Conservation (phyloP, 1,284 basidiomycete species). For the Hymenochaete sp. region DNA sequence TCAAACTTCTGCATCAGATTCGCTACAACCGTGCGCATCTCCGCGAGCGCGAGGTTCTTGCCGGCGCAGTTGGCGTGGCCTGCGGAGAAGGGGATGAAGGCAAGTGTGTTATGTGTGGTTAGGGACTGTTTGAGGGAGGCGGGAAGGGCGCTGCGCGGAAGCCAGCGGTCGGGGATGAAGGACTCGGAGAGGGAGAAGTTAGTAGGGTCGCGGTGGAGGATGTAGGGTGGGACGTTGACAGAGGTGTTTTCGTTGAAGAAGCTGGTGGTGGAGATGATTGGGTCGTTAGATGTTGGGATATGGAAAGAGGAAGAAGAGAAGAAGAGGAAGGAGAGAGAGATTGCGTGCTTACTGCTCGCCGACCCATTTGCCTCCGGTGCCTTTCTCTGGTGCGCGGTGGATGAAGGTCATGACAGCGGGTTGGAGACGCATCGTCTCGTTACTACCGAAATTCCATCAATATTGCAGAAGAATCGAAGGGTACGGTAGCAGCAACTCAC, state of each 20-base stretch:
- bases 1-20: constrained; percentile 27
- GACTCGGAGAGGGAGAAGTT: constrained; percentile 32
- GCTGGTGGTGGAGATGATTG: constrained; percentile 22
- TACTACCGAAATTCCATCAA: not conserved
- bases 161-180: constrained; percentile 38
- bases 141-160: constrained; percentile 15
- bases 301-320: not conserved
- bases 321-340: not conserved
- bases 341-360: constrained; percentile 11
- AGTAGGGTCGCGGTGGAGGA: constrained; percentile 34
- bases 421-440: constrained; percentile 11
- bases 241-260: constrained; percentile 42
- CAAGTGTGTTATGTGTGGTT: constrained; percentile 29
- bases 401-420: constrained; percentile 6
- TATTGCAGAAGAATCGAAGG: not conserved
- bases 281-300: not conserved
- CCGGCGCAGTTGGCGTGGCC: constrained; percentile 30
- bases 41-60: constrained; percentile 27
- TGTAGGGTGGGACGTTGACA: constrained; percentile 39
- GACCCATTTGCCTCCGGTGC: constrained; percentile 12
- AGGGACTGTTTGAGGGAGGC: not conserved
- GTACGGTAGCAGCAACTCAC: constrained; percentile 18
- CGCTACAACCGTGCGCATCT: constrained; percentile 25
- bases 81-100: constrained; percentile 28
- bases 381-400: constrained; percentile 11